Base-by-base conservation (phyloP, 2,329 filamentous ascomycete genomes). In the Pestalotiopsis sp. region DNA sequence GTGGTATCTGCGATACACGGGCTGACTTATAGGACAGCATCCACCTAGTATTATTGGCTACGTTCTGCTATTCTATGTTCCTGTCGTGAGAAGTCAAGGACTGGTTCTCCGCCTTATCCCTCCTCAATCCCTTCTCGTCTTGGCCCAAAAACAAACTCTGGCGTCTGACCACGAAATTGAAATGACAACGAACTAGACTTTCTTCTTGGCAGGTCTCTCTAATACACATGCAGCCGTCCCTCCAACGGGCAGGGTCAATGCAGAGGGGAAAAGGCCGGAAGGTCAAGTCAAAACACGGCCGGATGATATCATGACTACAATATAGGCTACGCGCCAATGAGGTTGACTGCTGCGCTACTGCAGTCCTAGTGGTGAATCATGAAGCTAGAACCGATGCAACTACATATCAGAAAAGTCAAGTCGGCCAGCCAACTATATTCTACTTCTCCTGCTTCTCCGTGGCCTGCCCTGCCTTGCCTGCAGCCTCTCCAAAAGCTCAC, bases 361-460 rank as follows among this genome's bases (percentile, higher is more conserved):
- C 61, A 57, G 62, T 25, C 36, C 41, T 52, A 64, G 61, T 58
- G 64, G 27, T 68, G 67, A 68, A 61, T 68, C 67, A 68, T 68
- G 45, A 67, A 63, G 52, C 59, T 57, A 38, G 36, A 67, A n/a
- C 27, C 20, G 60, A 27, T 45, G n/a, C 38, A 20, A 25, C 38
- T 41, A 9, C 41, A 39, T 39, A 41, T 36, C 31, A 45, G 60
- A 38, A 41, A 52, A 52, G 5, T 23, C 45, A 52, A 23, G 45
- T 9, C 17, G 14, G 7, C 45, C n/a, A 23, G 17, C 7, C 7
- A 49, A 49, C 7, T 4, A 6, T 49, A 14, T 23, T 23, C n/a
- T 49, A 1, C 45, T 17, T 5, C 45, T n/a, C 11, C 9, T 9
- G 17, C 45, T 52, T n/a, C 45, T n/a, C 23, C n/a, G 45, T 52